These are phyloP conservation scores for Tillandsia fasciculata DNA, from an alignment of 176 grass and related monocot species.

Conservation along the genomic window DNA sequence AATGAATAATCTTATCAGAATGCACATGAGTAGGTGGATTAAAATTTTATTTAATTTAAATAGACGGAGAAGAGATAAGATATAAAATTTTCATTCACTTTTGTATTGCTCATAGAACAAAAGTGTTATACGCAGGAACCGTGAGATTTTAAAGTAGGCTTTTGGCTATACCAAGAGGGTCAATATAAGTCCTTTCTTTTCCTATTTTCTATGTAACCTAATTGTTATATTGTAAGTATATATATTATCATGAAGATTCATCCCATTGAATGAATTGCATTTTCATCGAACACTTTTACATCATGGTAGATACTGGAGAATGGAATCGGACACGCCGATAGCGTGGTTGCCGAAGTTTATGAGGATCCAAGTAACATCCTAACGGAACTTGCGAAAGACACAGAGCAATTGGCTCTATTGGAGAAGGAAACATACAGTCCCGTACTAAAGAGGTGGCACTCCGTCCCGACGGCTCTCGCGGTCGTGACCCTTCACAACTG, in stretches of 20 bases:
- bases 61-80: too few relatives aligned
- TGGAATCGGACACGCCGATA: conserved; percentile 28
- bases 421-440: conserved; percentile 69
- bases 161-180: too few relatives aligned
- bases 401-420: conserved; percentile 47
- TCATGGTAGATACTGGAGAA: conserved; percentile 52
- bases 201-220: too few relatives aligned
- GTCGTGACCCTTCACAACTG: conserved; percentile 67
- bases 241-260: neutral
- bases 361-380: conserved; percentile 49
- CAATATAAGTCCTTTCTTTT: too few relatives aligned
- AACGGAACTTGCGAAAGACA: conserved; percentile 51
- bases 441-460: conserved; percentile 57
- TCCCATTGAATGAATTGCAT: neutral
- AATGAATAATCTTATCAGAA: too few relatives aligned
- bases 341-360: conserved; percentile 43
- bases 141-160: too few relatives aligned
- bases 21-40: too few relatives aligned
- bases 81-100: too few relatives aligned
- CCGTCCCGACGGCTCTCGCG: conserved; percentile 42
- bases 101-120: too few relatives aligned
- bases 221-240: too few relatives aligned
- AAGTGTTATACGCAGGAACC: too few relatives aligned
- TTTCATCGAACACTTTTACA: neutral
- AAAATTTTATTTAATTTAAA: too few relatives aligned